Base-by-base conservation (phyloP, 352 stramenopile species). In the Labyrinthula sp. region DNA sequence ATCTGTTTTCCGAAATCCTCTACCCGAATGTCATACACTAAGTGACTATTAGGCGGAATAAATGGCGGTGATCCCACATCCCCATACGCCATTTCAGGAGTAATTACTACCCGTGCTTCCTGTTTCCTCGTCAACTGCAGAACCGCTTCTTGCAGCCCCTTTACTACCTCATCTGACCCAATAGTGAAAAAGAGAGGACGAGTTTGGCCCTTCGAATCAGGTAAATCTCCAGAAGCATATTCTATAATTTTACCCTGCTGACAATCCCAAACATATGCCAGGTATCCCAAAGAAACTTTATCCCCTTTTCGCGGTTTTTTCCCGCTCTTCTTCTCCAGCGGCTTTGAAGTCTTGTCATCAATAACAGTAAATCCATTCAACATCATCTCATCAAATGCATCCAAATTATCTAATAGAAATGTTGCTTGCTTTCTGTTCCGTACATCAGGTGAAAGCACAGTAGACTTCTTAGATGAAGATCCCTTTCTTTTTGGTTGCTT, bases 11-110 rank as follows among this genome's bases (percentile, higher is more conserved):
- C 43, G 14, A 52, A 50, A 18, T 9, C 43, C 0, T 52, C 43
- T 22, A 55, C 36, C 6, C 36, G 37, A 10, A 58, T 8, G 36
- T 58, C 41, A 30, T 59, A 58, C 17, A 58, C 48, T 7, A 58
- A 26, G 47, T 57, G 45, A 7, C 33, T 4, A 15, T 38, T 15
- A 8, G 33, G 25, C 5, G 48, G 48, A 2, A 58, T 33, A 9
- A 38, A 21, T 15, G 48, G 48, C 10, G 41, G 40, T 20, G 57
- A 29, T 12, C 46, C 48, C 12, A 48, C 41, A 21, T 23, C 33
- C 27, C 48, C 48, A 35, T 58, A 58, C 8, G 48, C 48, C 10
- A 37, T 15, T n/a, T 56, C 8, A 14, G 48, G 48, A 5, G 45
- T 31, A 14, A 58, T 23, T 4, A 59, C 27, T 6, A 58, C 8